Evolutionary conservation across 176 grass and related monocot species (phyloP).

Genomic region (Bonia amplexicaulis): DNA sequence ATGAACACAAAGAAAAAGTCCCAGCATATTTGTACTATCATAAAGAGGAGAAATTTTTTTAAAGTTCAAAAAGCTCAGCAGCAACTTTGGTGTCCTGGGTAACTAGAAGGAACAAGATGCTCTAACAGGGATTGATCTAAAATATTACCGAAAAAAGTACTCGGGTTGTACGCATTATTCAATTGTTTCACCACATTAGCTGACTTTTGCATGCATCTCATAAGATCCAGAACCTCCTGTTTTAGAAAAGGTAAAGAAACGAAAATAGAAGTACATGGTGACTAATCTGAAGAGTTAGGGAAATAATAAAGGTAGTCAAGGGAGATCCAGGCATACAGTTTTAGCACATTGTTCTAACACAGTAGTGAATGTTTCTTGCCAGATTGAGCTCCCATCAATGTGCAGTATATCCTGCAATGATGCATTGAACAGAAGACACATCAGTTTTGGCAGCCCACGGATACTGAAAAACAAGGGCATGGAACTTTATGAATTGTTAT

Average conservation of each 20-base stretch:
- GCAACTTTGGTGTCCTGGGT: background rate
- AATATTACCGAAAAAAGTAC: constrained; percentile 58
- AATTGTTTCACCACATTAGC: constrained; percentile 33
- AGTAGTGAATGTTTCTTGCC: constrained; percentile 51
- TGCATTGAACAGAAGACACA: constrained; percentile 2
- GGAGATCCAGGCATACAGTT: constrained; percentile 32
- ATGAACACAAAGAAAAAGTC: background rate
- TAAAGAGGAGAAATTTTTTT: background rate
- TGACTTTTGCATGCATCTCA: constrained; percentile 29
- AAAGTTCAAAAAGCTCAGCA: background rate
- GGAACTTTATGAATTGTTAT: background rate
- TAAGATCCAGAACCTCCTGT: constrained; percentile 52
- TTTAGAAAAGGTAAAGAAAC: background rate
- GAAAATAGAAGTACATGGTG: background rate
- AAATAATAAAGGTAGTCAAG: background rate
- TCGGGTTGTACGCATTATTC: constrained; percentile 23
- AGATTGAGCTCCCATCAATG: constrained; percentile 11
- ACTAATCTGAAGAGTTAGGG: background rate
- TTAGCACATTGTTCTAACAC: constrained; percentile 48
- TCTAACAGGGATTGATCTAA: background rate
- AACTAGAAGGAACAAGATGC: background rate
- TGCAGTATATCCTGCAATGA: constrained; percentile 58
- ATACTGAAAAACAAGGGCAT: background rate
- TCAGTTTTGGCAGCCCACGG: background rate
- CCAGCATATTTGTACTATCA: background rate